Percentiles rank a stretch among this genome's conserved stretches.
phyloP scores from a whole-genome alignment of 768 basidiomycete species.

The Collybia sp. region DNA sequence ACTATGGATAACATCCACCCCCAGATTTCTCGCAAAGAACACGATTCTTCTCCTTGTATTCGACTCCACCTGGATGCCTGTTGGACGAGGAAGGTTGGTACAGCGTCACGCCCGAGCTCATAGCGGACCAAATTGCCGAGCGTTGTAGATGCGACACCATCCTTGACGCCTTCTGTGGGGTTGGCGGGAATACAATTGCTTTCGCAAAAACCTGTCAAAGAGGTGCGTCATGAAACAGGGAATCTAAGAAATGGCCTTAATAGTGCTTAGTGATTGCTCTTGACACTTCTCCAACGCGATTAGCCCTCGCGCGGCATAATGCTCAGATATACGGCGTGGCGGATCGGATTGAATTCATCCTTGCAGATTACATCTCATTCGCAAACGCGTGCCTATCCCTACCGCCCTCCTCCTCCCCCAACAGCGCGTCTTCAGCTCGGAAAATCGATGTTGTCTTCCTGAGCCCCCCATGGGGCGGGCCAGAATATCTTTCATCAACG shows the following conservation, averaged over 20 bases:
- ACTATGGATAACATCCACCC: slow-evolving; percentile 2
- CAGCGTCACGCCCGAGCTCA: slow-evolving; percentile 88
- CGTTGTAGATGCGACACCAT: slow-evolving; percentile 82
- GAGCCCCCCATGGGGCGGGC: slow-evolving; percentile 96
- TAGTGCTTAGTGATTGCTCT: slow-evolving; percentile 78
- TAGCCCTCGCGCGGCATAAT: slow-evolving; percentile 91
- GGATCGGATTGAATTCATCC: slow-evolving; percentile 91
- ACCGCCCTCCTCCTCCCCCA: slow-evolving; percentile 13
- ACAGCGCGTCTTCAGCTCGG: slow-evolving; percentile 22
- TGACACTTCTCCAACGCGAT: slow-evolving; percentile 78
- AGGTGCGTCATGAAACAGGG: slow-evolving; percentile 46
- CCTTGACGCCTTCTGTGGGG: slow-evolving; percentile 95
- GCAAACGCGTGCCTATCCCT: slow-evolving; percentile 45
- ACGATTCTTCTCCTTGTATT: slow-evolving; percentile 77
- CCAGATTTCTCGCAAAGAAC: slow-evolving; percentile 85
- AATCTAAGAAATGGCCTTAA: not conserved
- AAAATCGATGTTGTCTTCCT: slow-evolving; percentile 88
- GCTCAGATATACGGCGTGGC: slow-evolving; percentile 92
- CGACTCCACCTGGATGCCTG: slow-evolving; percentile 66
- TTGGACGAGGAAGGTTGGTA: slow-evolving; percentile 98
- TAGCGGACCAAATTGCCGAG: slow-evolving; percentile 93
- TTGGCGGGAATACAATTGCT: slow-evolving; percentile 96
- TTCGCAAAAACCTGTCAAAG: slow-evolving; percentile 95
- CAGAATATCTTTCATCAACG: slow-evolving; percentile 51
- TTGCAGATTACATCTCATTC: slow-evolving; percentile 81